phyloP scores from a whole-genome alignment of 2,329 filamentous ascomycete genomes.

The Fusarium sulawesiense region DNA sequence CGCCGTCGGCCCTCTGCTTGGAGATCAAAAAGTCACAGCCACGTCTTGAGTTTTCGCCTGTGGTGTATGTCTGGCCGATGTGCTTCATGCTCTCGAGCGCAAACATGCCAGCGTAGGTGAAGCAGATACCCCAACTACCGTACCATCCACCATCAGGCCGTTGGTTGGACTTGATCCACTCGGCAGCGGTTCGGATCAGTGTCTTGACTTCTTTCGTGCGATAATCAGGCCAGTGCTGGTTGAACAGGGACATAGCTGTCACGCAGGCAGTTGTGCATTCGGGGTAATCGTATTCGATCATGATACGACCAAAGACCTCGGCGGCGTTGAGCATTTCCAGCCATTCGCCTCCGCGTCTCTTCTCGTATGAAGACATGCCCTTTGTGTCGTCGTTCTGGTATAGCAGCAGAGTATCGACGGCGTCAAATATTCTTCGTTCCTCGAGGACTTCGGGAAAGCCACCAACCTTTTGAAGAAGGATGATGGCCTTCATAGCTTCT shows the following conservation, averaged over 20 bases:
- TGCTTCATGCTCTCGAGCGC: constrained; percentile 86
- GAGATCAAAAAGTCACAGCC: constrained; percentile 89
- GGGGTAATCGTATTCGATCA: constrained; percentile 98
- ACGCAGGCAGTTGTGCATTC: constrained; percentile 97
- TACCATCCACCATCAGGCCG: constrained; percentile 93
- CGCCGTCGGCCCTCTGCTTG: constrained; percentile 88
- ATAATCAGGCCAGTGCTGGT: constrained; percentile 83
- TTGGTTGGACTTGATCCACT: constrained; percentile 86
- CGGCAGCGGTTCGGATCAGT: constrained; percentile 79
- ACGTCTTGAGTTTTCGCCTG: constrained; percentile 74
- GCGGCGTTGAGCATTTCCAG: constrained; percentile 93
- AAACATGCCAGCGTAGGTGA: constrained; percentile 97
- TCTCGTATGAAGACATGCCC: constrained; percentile 91
- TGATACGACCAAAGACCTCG: constrained; percentile 95
- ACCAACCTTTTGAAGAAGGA: constrained; percentile 83
- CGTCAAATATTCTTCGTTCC: constrained; percentile 83
- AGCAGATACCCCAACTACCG: constrained; percentile 97
- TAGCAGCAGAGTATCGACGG: constrained; percentile 88
- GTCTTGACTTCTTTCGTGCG: constrained; percentile 77
- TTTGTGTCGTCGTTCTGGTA: constrained; percentile 85
- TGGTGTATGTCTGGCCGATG: constrained; percentile 84
- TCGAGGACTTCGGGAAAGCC: constrained; percentile 80
- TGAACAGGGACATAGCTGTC: constrained; percentile 86
- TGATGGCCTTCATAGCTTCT: constrained; percentile 87
- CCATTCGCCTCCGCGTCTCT: constrained; percentile 78